Evolutionary conservation across 2,329 filamentous ascomycete genomes (phyloP).

Genomic region (Balansia obtecta): DNA sequence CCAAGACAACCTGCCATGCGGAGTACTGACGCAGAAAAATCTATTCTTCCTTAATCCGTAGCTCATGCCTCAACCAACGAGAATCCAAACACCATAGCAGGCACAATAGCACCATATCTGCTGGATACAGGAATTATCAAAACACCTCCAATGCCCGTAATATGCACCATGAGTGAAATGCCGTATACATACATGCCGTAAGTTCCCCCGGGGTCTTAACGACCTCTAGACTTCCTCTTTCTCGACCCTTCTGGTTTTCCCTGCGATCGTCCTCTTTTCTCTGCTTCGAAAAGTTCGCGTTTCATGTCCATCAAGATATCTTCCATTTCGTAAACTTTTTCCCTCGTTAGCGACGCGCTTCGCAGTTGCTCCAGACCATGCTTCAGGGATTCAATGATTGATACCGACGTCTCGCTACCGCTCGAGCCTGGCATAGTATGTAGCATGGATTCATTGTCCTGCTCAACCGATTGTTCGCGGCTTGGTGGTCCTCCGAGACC

Average conservation of each 20-base stretch:
- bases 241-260: slow-evolving; percentile 11
- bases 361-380: slow-evolving; percentile 43
- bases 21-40: neutral
- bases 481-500: neutral
- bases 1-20: neutral
- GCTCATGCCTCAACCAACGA: neutral
- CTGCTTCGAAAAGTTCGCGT: slow-evolving; percentile 59
- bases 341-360: slow-evolving; percentile 44
- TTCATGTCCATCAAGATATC: slow-evolving; percentile 71
- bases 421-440: slow-evolving; percentile 2
- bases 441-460: slow-evolving; percentile 4
- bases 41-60: neutral
- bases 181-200: slow-evolving; percentile 3
- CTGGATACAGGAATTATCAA: neutral
- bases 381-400: slow-evolving; percentile 21
- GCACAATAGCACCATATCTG: neutral
- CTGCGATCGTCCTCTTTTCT: slow-evolving; percentile 34
- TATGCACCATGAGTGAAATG: neutral
- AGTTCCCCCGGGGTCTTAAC: slow-evolving; percentile 1
- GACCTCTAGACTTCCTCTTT: slow-evolving; percentile 7
- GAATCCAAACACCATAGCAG: neutral
- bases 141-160: neutral
- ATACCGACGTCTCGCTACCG: slow-evolving; percentile 8
- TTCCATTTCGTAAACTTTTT: slow-evolving; percentile 60
- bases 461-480: neutral